Evolutionary conservation across 2,329 filamentous ascomycete genomes (phyloP), one percentile per base, ranked within the genome.

Genomic region (Fusarium globosum): DNA sequence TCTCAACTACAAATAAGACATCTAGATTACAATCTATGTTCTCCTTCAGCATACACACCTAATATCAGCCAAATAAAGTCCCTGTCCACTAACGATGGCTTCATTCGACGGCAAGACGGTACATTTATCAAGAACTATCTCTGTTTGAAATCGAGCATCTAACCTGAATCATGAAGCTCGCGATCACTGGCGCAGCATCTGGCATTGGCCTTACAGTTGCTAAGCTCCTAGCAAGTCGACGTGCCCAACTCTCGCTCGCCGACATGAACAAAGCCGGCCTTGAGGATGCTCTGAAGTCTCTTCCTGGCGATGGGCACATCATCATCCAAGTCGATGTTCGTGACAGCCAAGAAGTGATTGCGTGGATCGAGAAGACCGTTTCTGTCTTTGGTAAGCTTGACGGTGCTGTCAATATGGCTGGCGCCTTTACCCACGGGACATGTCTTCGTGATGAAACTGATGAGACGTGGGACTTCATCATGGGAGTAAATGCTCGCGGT

Each of bases 21-120:
- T n/a, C 0, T n/a, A 12, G 1, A 20, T 13, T 26, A 26, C 14
- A 10, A 2, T 12, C 4, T 10, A 7, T 11, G 13, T 1, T 14
- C 16, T 18, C 7, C 6, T 3, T 7, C 7, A 33, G 4, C 14
- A 49, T 18, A 28, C 21, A 30, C 46, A 10, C 14, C 4, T 12
- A 5, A 16, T 6, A 49, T 12, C 14, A 49, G 26, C 15, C 4
- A 12, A 21, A 8, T 7, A 13, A 13, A 49, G 1, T 11, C 0
- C 3, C 15, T 13, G 11, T 7, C 3, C 6, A n/a, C 18, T 15
- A n/a, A 4, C 21, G 13, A 49, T 49, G 21, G 11, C 21, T 33
- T 18, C 15, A 18, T 33, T 33, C 21, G 11, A n/a, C 12, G 46
- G 8, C 15, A 49, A 33, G 21, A 9, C 3, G 7, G 21, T 14